Percentiles rank a stretch among this genome's conserved stretches.
Evolutionary conservation across 1,139 yeast species (phyloP).

Genomic region (Wickerhamomyces sp.): DNA sequence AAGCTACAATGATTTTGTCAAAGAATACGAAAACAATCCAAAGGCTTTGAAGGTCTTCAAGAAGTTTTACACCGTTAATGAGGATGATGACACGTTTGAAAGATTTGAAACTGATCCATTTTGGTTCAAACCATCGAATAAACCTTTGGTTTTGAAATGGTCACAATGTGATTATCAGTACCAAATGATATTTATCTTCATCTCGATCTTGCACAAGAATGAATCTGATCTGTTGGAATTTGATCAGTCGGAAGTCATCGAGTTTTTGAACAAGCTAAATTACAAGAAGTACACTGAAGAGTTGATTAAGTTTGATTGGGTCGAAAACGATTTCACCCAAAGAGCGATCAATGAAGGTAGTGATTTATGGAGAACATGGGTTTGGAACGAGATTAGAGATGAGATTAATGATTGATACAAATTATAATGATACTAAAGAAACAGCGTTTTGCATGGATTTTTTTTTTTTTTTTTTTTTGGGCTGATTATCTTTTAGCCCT

Average conservation of each 20-base stretch:
- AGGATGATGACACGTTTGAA: constrained; percentile 12
- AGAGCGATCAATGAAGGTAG: constrained; percentile 75
- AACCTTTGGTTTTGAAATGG: constrained; percentile 28
- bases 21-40: constrained; percentile 18
- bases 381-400: constrained; percentile 65
- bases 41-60: constrained; percentile 28
- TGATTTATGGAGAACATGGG: constrained; percentile 84
- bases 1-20: constrained; percentile 20
- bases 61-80: constrained; percentile 28
- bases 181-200: constrained; percentile 69
- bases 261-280: constrained; percentile 53
- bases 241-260: constrained; percentile 86
- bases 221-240: constrained; percentile 75
- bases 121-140: constrained; percentile 20
- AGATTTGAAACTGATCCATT: constrained; percentile 16
- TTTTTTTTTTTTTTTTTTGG: no score
- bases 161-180: constrained; percentile 72
- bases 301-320: constrained; percentile 23
- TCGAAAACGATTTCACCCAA: constrained; percentile 46
- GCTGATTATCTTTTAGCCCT: no score
- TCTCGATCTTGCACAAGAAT: constrained; percentile 77
- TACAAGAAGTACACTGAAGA: constrained; percentile 2
- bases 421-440: no score
- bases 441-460: no score
- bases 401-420: constrained; percentile 19